These are phyloP conservation scores for Ceratocystis harringtonii DNA, from an alignment of 2,329 filamentous ascomycete species.

Conservation along the genomic window DNA sequence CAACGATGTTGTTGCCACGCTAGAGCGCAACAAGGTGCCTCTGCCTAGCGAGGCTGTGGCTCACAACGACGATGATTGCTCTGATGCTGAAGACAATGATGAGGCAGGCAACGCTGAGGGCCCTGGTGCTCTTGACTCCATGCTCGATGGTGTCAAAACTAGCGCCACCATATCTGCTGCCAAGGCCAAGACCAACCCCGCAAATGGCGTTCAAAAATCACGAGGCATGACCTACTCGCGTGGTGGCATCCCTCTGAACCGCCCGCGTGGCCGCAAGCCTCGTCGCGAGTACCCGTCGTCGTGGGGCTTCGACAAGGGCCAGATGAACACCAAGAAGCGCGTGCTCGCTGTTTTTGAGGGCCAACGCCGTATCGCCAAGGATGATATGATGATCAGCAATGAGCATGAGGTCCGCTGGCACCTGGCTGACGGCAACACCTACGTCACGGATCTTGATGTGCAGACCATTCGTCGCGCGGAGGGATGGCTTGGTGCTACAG, in stretches of 20 bases:
- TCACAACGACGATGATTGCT: conserved; percentile 33
- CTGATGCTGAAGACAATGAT: conserved; percentile 42
- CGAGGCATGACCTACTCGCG: conserved; percentile 65
- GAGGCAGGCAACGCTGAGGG: conserved; percentile 27
- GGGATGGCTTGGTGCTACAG: conserved; percentile 62
- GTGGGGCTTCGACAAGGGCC: conserved; percentile 82
- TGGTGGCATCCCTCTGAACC: conserved; percentile 48
- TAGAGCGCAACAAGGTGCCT: conserved; percentile 48
- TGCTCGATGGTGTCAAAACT: conserved; percentile 34
- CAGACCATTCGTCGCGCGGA: conserved; percentile 80
- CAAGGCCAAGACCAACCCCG: conserved; percentile 42
- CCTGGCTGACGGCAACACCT: conserved; percentile 58
- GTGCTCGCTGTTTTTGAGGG: conserved; percentile 90
- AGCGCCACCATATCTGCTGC: conserved; percentile 32
- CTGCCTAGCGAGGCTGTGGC: conserved; percentile 35
- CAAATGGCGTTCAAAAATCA: conserved; percentile 47
- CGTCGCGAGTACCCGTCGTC: conserved; percentile 83
- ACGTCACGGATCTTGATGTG: conserved; percentile 85
- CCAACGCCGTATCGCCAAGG: conserved; percentile 75
- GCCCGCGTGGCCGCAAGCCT: conserved; percentile 65
- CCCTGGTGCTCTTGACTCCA: conserved; percentile 23
- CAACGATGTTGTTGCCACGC: conserved; percentile 43
- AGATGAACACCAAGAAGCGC: conserved; percentile 98
- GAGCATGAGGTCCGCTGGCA: conserved; percentile 86
- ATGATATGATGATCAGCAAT: conserved; percentile 96